These are phyloP conservation scores for Cornus controversa DNA, from an alignment of 148 eudicot genomes.

Conservation along the genomic window DNA sequence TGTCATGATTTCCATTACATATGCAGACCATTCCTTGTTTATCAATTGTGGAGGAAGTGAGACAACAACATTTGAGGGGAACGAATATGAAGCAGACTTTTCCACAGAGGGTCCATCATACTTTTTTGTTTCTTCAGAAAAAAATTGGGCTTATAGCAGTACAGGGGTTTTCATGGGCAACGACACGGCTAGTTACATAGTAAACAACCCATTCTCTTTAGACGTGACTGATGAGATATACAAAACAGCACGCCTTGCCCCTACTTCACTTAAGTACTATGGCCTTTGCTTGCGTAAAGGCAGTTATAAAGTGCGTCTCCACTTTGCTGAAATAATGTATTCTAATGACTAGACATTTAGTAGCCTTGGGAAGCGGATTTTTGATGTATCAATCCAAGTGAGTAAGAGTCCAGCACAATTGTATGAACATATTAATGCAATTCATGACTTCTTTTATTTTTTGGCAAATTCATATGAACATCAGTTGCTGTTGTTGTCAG, in stretches of 20 bases:
- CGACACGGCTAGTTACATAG: conserved; percentile 24
- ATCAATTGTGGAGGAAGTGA: conserved; percentile 78
- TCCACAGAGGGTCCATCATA: conserved; percentile 39
- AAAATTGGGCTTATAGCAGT: conserved; percentile 87
- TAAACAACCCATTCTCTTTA: conserved; percentile 27
- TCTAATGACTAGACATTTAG: conserved; percentile 46
- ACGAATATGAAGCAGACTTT: conserved; percentile 54
- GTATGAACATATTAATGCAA: neutral
- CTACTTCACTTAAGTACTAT: conserved; percentile 68
- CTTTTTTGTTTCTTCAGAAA: conserved; percentile 36
- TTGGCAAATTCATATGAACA: neutral
- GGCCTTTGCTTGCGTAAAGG: conserved; percentile 72
- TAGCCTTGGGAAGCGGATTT: conserved; percentile 66
- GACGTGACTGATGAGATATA: conserved; percentile 38
- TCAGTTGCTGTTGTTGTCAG: neutral
- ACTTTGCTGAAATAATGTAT: conserved; percentile 71
- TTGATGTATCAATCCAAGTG: conserved; percentile 78
- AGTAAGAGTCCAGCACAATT: conserved; percentile 5
- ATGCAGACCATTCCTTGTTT: conserved; percentile 60
- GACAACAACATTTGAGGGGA: conserved; percentile 25
- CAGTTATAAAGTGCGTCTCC: conserved; percentile 70
- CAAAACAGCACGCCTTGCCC: conserved; percentile 71
- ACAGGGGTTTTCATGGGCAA: conserved; percentile 51
- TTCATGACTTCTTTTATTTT: neutral
- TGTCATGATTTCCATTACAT: neutral